A percentile compares a stretch with the other conserved stretches of the same genome.
phyloP scores from a whole-genome alignment of 2,329 filamentous ascomycete species.

The Tolypocladium capitatum region DNA sequence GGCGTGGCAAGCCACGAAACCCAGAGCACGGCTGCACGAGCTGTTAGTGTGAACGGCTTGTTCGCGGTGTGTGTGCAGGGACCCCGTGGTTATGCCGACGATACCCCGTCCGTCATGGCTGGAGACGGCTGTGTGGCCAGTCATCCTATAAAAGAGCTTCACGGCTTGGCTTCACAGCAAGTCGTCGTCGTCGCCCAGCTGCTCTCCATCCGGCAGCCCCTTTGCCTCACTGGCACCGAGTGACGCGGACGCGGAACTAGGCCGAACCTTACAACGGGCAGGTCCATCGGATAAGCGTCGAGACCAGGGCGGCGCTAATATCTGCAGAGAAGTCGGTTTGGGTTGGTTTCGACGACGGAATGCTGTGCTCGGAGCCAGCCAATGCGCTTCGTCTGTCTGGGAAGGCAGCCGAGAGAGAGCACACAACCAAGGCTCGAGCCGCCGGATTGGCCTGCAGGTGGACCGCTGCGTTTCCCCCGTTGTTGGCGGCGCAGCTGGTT shows the following conservation, averaged over 20 bases:
- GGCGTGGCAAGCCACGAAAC: not conserved
- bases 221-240: not conserved
- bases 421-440: not conserved
- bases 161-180: not conserved
- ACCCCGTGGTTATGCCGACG: not conserved
- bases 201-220: not conserved
- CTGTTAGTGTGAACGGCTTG: not conserved
- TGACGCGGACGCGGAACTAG: not conserved
- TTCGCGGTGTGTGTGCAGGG: not conserved
- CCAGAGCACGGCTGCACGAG: not conserved
- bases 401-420: not conserved
- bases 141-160: not conserved
- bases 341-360: not conserved
- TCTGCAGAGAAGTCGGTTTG: conserved; percentile 1
- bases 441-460: not conserved
- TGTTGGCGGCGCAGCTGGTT: not conserved
- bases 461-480: not conserved
- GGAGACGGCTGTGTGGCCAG: not conserved
- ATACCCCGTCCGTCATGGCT: not conserved
- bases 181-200: not conserved
- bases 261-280: not conserved
- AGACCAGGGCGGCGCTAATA: conserved; percentile 1
- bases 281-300: conserved; percentile 1
- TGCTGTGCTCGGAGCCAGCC: not conserved
- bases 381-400: not conserved